phyloP scores from a whole-genome alignment of 805 yeast genomes.

The Yamadazyma philogaea region DNA sequence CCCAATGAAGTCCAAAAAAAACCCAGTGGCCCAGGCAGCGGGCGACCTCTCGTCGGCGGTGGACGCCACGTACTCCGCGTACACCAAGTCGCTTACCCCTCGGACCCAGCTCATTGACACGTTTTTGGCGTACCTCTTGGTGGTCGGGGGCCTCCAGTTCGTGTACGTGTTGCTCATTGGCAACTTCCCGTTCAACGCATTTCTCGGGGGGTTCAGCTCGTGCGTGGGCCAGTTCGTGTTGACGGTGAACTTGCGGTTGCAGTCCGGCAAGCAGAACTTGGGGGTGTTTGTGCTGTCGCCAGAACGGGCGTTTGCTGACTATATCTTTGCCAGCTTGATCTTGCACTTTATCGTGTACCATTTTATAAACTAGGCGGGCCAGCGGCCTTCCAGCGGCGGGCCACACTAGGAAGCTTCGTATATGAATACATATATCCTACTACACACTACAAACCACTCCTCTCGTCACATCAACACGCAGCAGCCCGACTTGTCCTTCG shows the following conservation, averaged over 20 bases:
- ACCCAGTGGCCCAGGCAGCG: neutral
- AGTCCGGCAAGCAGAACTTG: slow-evolving; percentile 32
- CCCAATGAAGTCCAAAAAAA: neutral
- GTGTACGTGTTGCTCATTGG: slow-evolving; percentile 74
- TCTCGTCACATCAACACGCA: slow-evolving; percentile 20
- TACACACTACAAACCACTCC: neutral
- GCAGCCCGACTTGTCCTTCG: slow-evolving; percentile 35
- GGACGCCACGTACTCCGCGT: slow-evolving; percentile 32
- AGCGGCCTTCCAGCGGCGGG: too few relatives aligned
- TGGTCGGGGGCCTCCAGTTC: slow-evolving; percentile 75
- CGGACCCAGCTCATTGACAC: slow-evolving; percentile 68
- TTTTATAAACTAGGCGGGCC: slow-evolving; percentile 71
- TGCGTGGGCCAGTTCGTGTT: slow-evolving; percentile 96
- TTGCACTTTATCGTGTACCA: slow-evolving; percentile 88
- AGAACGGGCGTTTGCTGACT: slow-evolving; percentile 81
- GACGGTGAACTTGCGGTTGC: slow-evolving; percentile 78
- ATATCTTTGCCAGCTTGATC: slow-evolving; percentile 77
- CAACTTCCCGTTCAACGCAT: slow-evolving; percentile 95
- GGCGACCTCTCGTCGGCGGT: slow-evolving; percentile 20
- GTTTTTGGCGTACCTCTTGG: slow-evolving; percentile 71
- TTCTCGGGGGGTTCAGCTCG: slow-evolving; percentile 84
- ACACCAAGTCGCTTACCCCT: slow-evolving; percentile 36
- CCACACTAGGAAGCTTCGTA: too few relatives aligned
- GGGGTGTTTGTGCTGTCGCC: slow-evolving; percentile 19
- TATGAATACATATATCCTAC: too few relatives aligned